phyloP scores from a whole-genome alignment of 2,329 filamentous ascomycete genomes.

The Botrytis byssoidea region DNA sequence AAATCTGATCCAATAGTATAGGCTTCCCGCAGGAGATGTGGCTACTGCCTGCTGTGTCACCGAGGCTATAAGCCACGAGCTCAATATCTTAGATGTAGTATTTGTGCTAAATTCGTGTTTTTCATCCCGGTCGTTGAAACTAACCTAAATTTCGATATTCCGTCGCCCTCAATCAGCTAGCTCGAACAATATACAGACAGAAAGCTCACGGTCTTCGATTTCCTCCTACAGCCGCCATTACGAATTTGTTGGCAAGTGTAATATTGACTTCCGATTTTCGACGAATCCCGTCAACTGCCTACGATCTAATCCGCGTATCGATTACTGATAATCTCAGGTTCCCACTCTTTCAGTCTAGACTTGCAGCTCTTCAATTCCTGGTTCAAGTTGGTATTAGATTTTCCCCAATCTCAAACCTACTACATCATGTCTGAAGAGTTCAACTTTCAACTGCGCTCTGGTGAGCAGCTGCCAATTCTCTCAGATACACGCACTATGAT shows the following conservation, averaged over 20 bases:
- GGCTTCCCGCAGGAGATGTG: constrained; percentile 1
- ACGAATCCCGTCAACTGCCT: not conserved
- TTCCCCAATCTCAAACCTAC: not conserved
- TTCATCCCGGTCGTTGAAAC: not conserved
- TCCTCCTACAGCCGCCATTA: not conserved
- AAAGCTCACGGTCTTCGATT: not conserved
- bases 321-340: constrained; percentile 9
- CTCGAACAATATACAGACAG: not conserved
- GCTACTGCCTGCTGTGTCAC: not conserved
- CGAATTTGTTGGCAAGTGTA: constrained; percentile 19
- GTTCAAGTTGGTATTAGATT: not conserved
- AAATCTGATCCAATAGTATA: constrained; percentile 13
- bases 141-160: not conserved
- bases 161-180: constrained; percentile 2
- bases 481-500: constrained; percentile 18
- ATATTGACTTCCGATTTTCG: constrained; percentile 4
- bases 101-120: not conserved
- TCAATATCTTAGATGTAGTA: constrained; percentile 5
- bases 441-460: constrained; percentile 17
- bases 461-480: not conserved
- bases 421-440: constrained; percentile 17
- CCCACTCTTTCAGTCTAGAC: not conserved
- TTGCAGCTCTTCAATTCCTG: not conserved
- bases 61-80: not conserved
- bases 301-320: not conserved